Base-by-base conservation (phyloP, 495 filamentous ascomycete genomes). In the Xylaria curta region DNA sequence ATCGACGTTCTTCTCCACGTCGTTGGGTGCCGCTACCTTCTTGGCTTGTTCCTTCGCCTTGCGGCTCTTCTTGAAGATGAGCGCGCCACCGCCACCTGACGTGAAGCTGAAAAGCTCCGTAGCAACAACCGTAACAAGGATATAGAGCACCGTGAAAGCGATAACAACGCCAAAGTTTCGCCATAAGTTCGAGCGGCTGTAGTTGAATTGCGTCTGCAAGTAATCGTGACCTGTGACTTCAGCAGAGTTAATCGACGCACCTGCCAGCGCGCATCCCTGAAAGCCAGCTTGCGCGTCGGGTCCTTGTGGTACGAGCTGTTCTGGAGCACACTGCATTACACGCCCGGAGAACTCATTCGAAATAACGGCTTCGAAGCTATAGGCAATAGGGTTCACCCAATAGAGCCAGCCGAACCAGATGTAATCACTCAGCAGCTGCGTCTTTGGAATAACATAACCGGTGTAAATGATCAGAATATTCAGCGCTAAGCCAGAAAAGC, bases 81-180 rank as follows among this genome's bases (percentile, higher is more conserved):
- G 77, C 10, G 89, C 89, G 59, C 90, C 86, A 44, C 85, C 87
- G 36, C 86, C 87, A 54, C 85, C 84, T 2, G 84, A 82, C 12
- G 75, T 70, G 53, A 80, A 80, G 63, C 75, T 80, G 74, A 78
- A 78, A 36, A 68, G 69, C 70, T 74, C 77, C 49, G 77, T 78
- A 58, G 74, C 90, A 53, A 90, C 61, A 56, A 91, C 83, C 0
- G 92, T 93, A 47, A 94, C 82, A 31, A 90, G 59, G 38, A 95
- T 86, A 68, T 94, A 94, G 2, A 92, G 81, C 13, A 91, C 85
- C 0, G 84, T 86, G 65, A 92, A 94, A 19, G 90, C 91, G 51
- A 93, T 86, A 47, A 94, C 74, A 24, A 94, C 90, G 61, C 91
- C 92, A 76, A 92, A 93, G 77, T 96, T 94, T 21, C 92, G 90